Evolutionary conservation across 2,329 filamentous ascomycete species (phyloP), one percentile per base, ranked within the genome.

Genomic region (Didymellaceae sp.): DNA sequence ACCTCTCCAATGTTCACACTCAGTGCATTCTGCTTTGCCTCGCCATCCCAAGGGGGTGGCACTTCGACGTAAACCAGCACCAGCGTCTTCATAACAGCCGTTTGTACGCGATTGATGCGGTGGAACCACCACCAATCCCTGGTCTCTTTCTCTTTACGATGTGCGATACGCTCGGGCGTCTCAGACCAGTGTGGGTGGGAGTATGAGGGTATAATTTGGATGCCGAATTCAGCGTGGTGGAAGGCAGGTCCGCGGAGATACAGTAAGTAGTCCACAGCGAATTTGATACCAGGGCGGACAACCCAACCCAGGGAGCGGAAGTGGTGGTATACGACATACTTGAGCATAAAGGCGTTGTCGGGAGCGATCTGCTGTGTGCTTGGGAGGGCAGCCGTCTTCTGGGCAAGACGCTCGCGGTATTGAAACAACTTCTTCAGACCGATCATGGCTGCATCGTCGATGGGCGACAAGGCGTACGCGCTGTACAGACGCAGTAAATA

Each of bases 291-390:
- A 5, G 89, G 86, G 11, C 95, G 87, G 0, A 95, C 88, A 1
- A 97, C 90, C 93, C 94, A 99, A 18, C 94, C 94, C 0, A 97
- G 80, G 0, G 91, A 96, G 28, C 94, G 88, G 76, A 96, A 99
- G 71, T 99, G 93, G 69, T 99, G 94, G 71, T 96, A 99, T 14
- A 90, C 90, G 10, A 86, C 86, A 66, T 97, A 99, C 50, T 90
- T 87, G 1, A 96, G 72, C 16, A 97, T 77, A 72, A 99, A 99
- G 0, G 85, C 82, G 64, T 96, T 90, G 70, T 96, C 91, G 0
- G 91, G 85, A 13, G 82, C 78, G 3, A 91, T 78, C 9, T 74
- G 39, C 9, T 50, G 57, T 22, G 59, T 35, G 16, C 13, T 31
- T 13, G 56, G 52, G 5, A 57, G 17, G 9, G 50, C 39, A 11